Evolutionary conservation across 257 asterid genomes (phyloP), one percentile per base, ranked within the genome.

Genomic region (Fraxinus anomala): DNA sequence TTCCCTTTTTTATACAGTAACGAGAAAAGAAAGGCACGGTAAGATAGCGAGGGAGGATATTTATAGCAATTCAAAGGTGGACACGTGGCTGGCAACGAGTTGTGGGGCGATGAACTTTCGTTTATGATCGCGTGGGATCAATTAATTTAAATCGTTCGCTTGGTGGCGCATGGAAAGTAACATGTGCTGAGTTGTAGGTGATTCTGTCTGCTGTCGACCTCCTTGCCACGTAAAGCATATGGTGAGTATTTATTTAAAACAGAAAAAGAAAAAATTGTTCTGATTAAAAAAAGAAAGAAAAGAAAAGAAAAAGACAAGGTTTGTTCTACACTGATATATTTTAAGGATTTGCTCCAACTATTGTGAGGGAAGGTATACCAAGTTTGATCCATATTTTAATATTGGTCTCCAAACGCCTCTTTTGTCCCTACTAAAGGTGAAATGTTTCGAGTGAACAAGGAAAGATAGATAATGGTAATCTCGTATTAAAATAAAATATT

Each of bases 151-250:
- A 34, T n/a, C 26, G 54, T 56, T 61, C 37, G 59, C 74, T 73
- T 80, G 82, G 72, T 73, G 85, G 82, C 72, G 89, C 69, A 78
- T 75, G 40, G 68, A 78, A 78, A 36, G 26, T 75, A 77, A 82
- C 80, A 81, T 80, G 83, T 61, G 80, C 21, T 72, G 85, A 74
- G 86, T 80, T 75, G 86, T 83, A 81, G 75, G 49, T 3, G 87
- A 86, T 83, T 80, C 65, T 56, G 16, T 69, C 21, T 40, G 40
- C 67, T 42, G 36, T 76, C 21, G 17, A 28, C 70, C 23, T 73
- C 68, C n/a, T 68, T 34, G 51, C 80, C 83, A 81, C 82, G 83
- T 23, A 68, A 81, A 72, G 87, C 33, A 84, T 81, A 66, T 73
- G 28, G 2, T 9, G 5, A 11, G 14, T 59, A 0, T n/a, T 59